A percentile compares a stretch with the other conserved stretches of the same genome.
These are phyloP conservation scores for Cladosporium phlei DNA, from an alignment of 2,329 filamentous ascomycete species.

Conservation along the genomic window DNA sequence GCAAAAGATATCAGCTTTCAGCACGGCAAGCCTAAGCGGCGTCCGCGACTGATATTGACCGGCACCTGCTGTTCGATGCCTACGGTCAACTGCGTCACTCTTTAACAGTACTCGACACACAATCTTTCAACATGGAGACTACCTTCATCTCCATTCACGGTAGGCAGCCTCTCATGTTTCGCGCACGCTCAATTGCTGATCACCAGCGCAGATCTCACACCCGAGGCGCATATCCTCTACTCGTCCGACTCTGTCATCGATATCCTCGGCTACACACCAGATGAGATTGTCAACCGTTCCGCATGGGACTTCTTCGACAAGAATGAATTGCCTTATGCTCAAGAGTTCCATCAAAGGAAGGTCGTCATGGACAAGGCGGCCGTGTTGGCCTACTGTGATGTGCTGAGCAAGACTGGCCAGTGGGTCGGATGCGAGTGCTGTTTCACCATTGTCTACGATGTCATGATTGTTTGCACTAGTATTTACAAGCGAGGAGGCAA, in stretches of 20 bases:
- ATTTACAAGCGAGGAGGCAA: slow-evolving; percentile 65
- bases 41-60: no score
- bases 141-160: slow-evolving; percentile 91
- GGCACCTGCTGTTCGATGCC: background rate
- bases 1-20: no score
- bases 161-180: slow-evolving; percentile 42
- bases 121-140: slow-evolving; percentile 27
- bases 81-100: background rate
- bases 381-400: slow-evolving; percentile 72
- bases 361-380: slow-evolving; percentile 78
- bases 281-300: slow-evolving; percentile 70
- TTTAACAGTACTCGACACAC: background rate
- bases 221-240: slow-evolving; percentile 75
- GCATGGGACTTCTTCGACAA: slow-evolving; percentile 85
- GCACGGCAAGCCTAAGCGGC: no score
- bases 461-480: slow-evolving; percentile 77
- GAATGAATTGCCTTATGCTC: slow-evolving; percentile 71
- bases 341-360: slow-evolving; percentile 66
- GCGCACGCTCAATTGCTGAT: background rate
- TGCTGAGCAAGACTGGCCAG: slow-evolving; percentile 62
- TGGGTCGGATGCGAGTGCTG: slow-evolving; percentile 84
- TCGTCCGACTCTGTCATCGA: slow-evolving; percentile 78
- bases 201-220: slow-evolving; percentile 57
- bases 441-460: slow-evolving; percentile 84
- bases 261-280: slow-evolving; percentile 72